Evolutionary conservation across 23 red algal genomes (phyloP).

Genomic region (Gracilariopsis chorda): DNA sequence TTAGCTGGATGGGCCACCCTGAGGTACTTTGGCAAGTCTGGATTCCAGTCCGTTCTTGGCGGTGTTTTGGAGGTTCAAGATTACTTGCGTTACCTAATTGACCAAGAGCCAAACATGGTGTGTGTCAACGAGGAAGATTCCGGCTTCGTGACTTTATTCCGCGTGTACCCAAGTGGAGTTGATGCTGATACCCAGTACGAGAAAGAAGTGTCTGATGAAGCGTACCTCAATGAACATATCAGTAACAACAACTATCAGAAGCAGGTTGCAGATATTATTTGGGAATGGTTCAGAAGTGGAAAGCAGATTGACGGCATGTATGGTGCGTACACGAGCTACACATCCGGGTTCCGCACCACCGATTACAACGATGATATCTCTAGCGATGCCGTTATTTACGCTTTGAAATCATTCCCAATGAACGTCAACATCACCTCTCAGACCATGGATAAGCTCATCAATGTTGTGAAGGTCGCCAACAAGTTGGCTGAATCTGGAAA

Average conservation of each 20-base stretch:
- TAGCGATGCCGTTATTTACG: constrained; percentile 7
- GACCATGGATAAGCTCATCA: constrained; percentile 16
- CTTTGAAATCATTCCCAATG: constrained; percentile 58
- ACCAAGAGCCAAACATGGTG: constrained; percentile 3
- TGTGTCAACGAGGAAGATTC: constrained; percentile 23
- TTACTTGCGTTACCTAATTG: constrained; percentile 3
- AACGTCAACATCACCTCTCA: constrained; percentile 41
- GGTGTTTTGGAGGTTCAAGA: constrained; percentile 8
- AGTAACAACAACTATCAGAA: constrained; percentile 33
- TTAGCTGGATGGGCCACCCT: constrained; percentile 54
- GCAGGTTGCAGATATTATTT: constrained; percentile 34
- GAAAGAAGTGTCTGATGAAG: not conserved
- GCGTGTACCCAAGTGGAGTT: constrained; percentile 19
- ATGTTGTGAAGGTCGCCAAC: not conserved
- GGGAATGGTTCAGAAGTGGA: constrained; percentile 17
- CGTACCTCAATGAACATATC: not conserved
- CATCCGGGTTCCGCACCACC: constrained; percentile 44
- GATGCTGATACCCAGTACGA: constrained; percentile 23
- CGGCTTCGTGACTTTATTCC: constrained; percentile 46
- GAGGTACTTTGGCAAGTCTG: constrained; percentile 28
- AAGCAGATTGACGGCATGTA: constrained; percentile 24
- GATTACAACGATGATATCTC: constrained; percentile 45
- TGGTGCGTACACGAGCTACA: constrained; percentile 24
- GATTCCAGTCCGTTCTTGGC: constrained; percentile 42
- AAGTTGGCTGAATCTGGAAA: not conserved